Evolutionary conservation across 805 yeast genomes (phyloP).

Genomic region (Cyberlindnera mycetangii): DNA sequence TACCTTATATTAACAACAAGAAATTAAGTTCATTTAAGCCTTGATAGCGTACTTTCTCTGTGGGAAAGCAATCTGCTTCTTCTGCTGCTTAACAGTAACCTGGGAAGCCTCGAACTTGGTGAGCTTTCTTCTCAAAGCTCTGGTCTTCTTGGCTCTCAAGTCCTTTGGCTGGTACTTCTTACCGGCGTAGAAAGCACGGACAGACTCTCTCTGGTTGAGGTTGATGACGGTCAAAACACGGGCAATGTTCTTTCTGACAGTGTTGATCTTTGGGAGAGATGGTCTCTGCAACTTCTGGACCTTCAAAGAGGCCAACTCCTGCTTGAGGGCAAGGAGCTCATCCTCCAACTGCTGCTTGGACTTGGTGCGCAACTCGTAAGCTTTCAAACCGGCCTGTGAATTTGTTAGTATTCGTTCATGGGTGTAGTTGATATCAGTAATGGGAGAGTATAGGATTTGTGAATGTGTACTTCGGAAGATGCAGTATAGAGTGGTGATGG

Average conservation of each 20-base stretch:
- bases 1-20: constrained; percentile 27
- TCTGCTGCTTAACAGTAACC: constrained; percentile 85
- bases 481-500: too few species aligned
- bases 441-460: neutral
- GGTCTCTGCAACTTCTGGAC: constrained; percentile 93
- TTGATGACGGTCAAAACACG: constrained; percentile 95
- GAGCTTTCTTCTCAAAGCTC: constrained; percentile 98
- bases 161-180: constrained; percentile 97
- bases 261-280: constrained; percentile 92
- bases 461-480: too few species aligned
- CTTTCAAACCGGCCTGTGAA: constrained; percentile 81
- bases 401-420: constrained; percentile 21
- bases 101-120: constrained; percentile 80
- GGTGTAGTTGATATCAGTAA: neutral
- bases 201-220: constrained; percentile 93
- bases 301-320: constrained; percentile 92
- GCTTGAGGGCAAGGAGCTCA: constrained; percentile 94
- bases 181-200: constrained; percentile 91
- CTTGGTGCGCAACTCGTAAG: constrained; percentile 95
- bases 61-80: constrained; percentile 95
- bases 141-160: constrained; percentile 99
- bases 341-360: constrained; percentile 94
- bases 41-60: constrained; percentile 97
- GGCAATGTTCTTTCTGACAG: constrained; percentile 98
- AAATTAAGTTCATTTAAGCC: constrained; percentile 57